Conservation (phyloP, 2,329 filamentous ascomycete species). For the Emericellopsis atlantica region DNA sequence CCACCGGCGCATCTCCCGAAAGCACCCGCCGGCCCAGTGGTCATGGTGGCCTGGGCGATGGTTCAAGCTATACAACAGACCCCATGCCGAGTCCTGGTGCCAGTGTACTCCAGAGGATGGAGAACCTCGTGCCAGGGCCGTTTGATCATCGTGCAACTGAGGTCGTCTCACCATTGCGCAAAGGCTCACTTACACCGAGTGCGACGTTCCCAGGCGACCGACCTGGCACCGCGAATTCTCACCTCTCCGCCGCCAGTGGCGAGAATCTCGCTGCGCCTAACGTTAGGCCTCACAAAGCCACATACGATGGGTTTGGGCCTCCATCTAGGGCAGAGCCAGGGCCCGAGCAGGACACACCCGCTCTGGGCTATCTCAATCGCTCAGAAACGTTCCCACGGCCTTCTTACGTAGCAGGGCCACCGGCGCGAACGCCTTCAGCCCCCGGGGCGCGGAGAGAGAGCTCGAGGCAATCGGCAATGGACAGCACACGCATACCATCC, state of each 20-base stretch:
- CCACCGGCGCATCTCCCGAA: constrained; percentile 23
- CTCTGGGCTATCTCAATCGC: constrained; percentile 25
- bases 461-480: constrained; percentile 8
- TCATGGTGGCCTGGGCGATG: constrained; percentile 34
- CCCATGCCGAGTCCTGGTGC: constrained; percentile 32
- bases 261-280: constrained; percentile 20
- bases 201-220: constrained; percentile 5
- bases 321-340: constrained; percentile 21
- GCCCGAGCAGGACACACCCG: constrained; percentile 22
- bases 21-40: constrained; percentile 28
- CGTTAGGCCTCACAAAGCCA: constrained; percentile 31
- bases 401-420: constrained; percentile 20
- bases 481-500: constrained; percentile 23
- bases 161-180: constrained; percentile 12
- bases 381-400: constrained; percentile 41
- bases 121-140: constrained; percentile 53
- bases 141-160: constrained; percentile 36
- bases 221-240: constrained; percentile 7
- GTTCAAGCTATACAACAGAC: constrained; percentile 24
- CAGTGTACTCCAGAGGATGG: constrained; percentile 45
- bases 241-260: constrained; percentile 9
- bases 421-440: constrained; percentile 32
- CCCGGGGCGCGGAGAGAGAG: constrained; percentile 28
- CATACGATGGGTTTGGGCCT: constrained; percentile 45
- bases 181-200: constrained; percentile 7